Percentiles rank a stretch among this genome's conserved stretches.
Conservation (phyloP, 495 filamentous ascomycete genomes). For the Cladorrhinum samala region DNA sequence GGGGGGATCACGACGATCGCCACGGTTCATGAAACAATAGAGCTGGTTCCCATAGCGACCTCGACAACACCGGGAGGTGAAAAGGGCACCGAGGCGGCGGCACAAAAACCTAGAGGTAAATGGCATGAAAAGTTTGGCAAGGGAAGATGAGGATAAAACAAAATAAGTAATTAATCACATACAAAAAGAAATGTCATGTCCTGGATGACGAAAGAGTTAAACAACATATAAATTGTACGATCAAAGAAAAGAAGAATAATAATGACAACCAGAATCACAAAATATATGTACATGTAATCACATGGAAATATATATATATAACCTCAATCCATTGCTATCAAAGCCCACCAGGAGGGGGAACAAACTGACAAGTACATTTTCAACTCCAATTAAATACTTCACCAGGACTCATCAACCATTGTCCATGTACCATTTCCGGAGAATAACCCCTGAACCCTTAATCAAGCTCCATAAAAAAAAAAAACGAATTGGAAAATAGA, state of each 20-base stretch:
- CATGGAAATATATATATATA: background rate
- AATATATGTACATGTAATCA: background rate
- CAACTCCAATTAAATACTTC: too few species aligned
- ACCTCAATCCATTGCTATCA: background rate
- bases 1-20: conserved; percentile 50
- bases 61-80: background rate
- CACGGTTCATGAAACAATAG: conserved; percentile 67
- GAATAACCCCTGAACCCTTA: too few species aligned
- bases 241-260: too few species aligned
- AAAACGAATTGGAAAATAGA: too few species aligned
- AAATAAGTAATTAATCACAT: background rate
- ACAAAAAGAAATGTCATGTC: background rate
- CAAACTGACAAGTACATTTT: too few species aligned
- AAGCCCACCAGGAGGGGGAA: too few species aligned
- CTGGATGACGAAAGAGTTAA: background rate
- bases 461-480: too few species aligned
- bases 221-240: background rate
- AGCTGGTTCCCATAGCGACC: conserved; percentile 44
- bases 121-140: conserved; percentile 84
- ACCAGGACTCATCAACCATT: too few species aligned
- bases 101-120: conserved; percentile 54
- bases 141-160: conserved; percentile 23
- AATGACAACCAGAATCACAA: background rate
- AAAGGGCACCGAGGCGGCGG: conserved; percentile 12
- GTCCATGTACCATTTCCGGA: too few species aligned